Percentiles rank a stretch among this genome's conserved stretches.
phyloP scores from a whole-genome alignment of 2,329 filamentous ascomycete species.

The Rhinocladiella similis region DNA sequence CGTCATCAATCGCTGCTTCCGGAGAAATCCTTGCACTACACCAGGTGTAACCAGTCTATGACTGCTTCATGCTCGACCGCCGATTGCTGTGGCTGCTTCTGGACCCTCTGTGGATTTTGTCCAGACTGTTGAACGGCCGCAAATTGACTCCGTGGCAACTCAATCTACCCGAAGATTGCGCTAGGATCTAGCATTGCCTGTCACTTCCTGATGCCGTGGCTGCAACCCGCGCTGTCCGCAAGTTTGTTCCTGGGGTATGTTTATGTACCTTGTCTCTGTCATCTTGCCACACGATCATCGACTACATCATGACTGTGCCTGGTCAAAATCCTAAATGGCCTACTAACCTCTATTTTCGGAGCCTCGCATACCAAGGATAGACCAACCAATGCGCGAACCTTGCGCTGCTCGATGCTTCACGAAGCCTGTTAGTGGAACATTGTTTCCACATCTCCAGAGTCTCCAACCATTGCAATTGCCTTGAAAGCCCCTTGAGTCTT shows the following conservation, averaged over 20 bases:
- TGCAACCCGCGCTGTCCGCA: not conserved
- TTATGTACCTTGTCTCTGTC: not conserved
- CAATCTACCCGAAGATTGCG: constrained; percentile 17
- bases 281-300: not conserved
- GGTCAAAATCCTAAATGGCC: constrained; percentile 16
- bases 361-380: not conserved
- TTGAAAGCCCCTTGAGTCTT: not conserved
- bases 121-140: not conserved
- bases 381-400: not conserved
- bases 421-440: constrained; percentile 5
- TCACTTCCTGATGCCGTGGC: not conserved
- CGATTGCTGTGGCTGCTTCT: too few species aligned
- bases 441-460: not conserved
- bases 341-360: constrained; percentile 13
- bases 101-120: not conserved
- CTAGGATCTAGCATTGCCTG: constrained; percentile 21
- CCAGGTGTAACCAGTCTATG: not conserved
- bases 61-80: not conserved
- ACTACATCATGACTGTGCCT: constrained; percentile 28
- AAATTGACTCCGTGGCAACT: constrained; percentile 8
- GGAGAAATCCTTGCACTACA: not conserved
- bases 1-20: constrained; percentile 4
- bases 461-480: not conserved
- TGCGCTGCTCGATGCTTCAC: not conserved
- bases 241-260: not conserved